A percentile compares a stretch with the other conserved stretches of the same genome.
Conservation (phyloP, 1,139 yeast genomes). For the Sugiyamaella neomexicana region DNA sequence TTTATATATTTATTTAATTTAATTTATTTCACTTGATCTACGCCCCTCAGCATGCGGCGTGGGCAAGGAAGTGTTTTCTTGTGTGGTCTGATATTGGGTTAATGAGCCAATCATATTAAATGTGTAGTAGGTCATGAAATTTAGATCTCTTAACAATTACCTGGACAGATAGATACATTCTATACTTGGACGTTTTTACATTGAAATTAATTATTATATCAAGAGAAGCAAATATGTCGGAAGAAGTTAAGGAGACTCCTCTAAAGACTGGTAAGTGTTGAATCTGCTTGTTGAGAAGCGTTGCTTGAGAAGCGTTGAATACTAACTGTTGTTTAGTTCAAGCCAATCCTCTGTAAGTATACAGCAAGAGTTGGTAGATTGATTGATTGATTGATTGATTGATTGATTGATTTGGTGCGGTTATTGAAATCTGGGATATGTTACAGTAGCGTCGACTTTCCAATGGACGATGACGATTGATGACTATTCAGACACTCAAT, state of each 20-base stretch:
- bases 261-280: slow-evolving; percentile 31
- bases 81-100: slow-evolving; percentile 10
- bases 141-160: background rate
- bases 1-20: no score
- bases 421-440: no score
- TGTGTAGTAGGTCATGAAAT: background rate
- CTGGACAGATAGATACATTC: background rate
- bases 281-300: no score
- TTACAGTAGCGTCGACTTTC: no score
- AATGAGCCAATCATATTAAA: slow-evolving; percentile 9
- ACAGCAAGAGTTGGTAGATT: background rate
- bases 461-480: no score
- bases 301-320: background rate
- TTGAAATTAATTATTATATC: background rate
- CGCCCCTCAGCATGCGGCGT: background rate
- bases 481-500: no score
- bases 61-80: background rate
- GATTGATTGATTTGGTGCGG: no score
- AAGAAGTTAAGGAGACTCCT: slow-evolving; percentile 27
- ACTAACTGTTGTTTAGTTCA: slow-evolving; percentile 21
- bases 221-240: slow-evolving; percentile 23
- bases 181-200: background rate
- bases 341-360: slow-evolving; percentile 28
- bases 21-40: background rate
- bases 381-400: background rate